Conservation (phyloP, 805 yeast species). For the Jamesozyma gamospora region DNA sequence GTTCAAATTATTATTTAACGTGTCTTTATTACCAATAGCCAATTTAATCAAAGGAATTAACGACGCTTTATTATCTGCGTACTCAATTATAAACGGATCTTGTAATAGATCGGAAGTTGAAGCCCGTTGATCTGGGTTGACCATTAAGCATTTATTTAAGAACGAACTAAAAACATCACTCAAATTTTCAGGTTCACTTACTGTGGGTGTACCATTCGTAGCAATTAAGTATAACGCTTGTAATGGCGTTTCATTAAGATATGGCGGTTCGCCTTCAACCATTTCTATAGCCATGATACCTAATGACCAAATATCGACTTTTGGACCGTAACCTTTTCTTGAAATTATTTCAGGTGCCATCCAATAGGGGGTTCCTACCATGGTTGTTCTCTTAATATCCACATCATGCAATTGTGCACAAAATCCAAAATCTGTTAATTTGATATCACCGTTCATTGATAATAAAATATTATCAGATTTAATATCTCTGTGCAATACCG, state of each 20-base stretch:
- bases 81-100: slow-evolving; percentile 51
- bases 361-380: slow-evolving; percentile 99
- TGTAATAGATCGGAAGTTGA: slow-evolving; percentile 61
- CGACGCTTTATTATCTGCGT: slow-evolving; percentile 46
- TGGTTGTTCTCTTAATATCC: slow-evolving; percentile 80
- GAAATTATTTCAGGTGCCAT: slow-evolving; percentile 98
- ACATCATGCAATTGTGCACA: slow-evolving; percentile 84
- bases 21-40: slow-evolving; percentile 35
- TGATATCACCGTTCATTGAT: slow-evolving; percentile 75
- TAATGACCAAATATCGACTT: slow-evolving; percentile 93
- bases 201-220: slow-evolving; percentile 88
- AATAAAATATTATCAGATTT: slow-evolving; percentile 86
- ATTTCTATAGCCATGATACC: slow-evolving; percentile 97
- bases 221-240: slow-evolving; percentile 89
- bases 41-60: slow-evolving; percentile 65
- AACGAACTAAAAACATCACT: slow-evolving; percentile 60
- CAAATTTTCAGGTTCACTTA: slow-evolving; percentile 77
- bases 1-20: no score
- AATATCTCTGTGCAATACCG: slow-evolving; percentile 90
- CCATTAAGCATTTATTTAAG: slow-evolving; percentile 68
- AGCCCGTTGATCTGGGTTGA: slow-evolving; percentile 69
- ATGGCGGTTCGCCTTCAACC: slow-evolving; percentile 98
- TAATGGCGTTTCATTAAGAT: slow-evolving; percentile 86
- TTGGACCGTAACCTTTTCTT: slow-evolving; percentile 87
- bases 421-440: slow-evolving; percentile 89